Evolutionary conservation across 345 rosid genomes (phyloP).

Genomic region (Eucalyptus sp.): DNA sequence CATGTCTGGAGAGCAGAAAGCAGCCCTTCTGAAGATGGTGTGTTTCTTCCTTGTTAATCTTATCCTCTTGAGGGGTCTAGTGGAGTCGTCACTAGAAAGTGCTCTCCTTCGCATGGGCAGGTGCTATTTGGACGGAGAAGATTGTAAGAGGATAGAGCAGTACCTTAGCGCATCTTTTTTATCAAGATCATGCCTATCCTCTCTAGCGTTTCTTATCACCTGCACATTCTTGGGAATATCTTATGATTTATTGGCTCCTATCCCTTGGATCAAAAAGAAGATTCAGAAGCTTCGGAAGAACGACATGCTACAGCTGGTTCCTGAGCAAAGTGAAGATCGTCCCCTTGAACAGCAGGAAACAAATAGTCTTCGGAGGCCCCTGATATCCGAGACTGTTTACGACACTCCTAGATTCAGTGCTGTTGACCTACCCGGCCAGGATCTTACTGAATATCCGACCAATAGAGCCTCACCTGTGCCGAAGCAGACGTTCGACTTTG

Average conservation of each 20-base stretch:
- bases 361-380: constrained; percentile 58
- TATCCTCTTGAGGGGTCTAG: constrained; percentile 72
- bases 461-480: constrained; percentile 86
- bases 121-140: constrained; percentile 95
- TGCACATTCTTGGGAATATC: constrained; percentile 96
- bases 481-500: constrained; percentile 93
- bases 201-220: constrained; percentile 85
- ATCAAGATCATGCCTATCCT: constrained; percentile 86
- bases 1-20: constrained; percentile 85
- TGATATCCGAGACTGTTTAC: constrained; percentile 48
- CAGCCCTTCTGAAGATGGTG: constrained; percentile 95
- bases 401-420: constrained; percentile 46
- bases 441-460: constrained; percentile 72
- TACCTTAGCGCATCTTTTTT: constrained; percentile 91
- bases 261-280: constrained; percentile 96
- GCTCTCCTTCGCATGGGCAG: constrained; percentile 83
- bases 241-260: constrained; percentile 78
- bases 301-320: constrained; percentile 96
- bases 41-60: constrained; percentile 98
- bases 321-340: constrained; percentile 78
- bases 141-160: constrained; percentile 94
- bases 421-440: constrained; percentile 45
- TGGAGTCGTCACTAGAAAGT: constrained; percentile 82
- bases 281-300: constrained; percentile 78
- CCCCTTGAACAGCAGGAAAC: constrained; percentile 58